These are phyloP conservation scores for Musa schizocarpa DNA, from an alignment of 176 grass and related monocot species.

Conservation along the genomic window DNA sequence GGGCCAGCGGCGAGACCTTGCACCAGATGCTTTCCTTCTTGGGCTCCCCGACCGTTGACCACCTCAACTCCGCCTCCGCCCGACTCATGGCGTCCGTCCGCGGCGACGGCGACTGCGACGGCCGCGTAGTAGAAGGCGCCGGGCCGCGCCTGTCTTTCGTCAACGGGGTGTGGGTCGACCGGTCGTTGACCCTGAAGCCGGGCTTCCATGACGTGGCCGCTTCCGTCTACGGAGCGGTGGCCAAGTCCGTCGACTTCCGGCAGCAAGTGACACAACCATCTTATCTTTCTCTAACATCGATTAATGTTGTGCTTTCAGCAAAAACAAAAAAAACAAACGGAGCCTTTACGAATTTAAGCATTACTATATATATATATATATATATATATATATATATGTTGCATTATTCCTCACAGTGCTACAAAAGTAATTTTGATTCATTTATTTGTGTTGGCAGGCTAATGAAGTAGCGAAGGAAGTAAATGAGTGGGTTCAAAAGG, in stretches of 20 bases:
- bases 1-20: slow-evolving; percentile 24
- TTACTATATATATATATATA: no score
- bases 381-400: no score
- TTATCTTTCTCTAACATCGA: neutral
- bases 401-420: no score
- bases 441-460: slow-evolving; percentile 18
- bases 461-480: slow-evolving; percentile 34
- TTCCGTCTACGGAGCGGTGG: slow-evolving; percentile 29
- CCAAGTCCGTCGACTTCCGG: slow-evolving; percentile 32
- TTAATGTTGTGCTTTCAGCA: neutral
- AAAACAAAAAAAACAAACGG: neutral
- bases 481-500: slow-evolving; percentile 39
- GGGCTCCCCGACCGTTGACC: slow-evolving; percentile 16
- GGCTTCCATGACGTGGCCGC: slow-evolving; percentile 33
- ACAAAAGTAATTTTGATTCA: neutral
- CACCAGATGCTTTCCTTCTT: slow-evolving; percentile 40
- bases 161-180: slow-evolving; percentile 55
- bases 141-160: slow-evolving; percentile 45
- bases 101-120: neutral
- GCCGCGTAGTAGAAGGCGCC: neutral
- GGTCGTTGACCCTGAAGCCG: slow-evolving; percentile 29
- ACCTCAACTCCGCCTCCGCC: slow-evolving; percentile 15
- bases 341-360: neutral
- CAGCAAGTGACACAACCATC: slow-evolving; percentile 1
- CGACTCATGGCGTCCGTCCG: slow-evolving; percentile 18